Conservation (phyloP, 2,329 filamentous ascomycete genomes). For the Calonectria honghensis region DNA sequence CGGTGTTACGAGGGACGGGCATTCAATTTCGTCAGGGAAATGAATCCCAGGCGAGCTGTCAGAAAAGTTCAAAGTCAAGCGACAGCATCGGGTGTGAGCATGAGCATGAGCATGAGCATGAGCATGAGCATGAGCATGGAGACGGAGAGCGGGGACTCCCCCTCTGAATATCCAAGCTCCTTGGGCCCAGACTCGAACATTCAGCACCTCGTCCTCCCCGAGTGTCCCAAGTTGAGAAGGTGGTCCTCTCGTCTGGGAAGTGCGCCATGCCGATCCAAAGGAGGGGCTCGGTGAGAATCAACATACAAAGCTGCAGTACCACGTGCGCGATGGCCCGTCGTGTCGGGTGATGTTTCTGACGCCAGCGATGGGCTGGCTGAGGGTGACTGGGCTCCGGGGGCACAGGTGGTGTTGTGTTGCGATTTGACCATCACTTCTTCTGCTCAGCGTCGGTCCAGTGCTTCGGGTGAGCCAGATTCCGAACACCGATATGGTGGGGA, state of each 20-base stretch:
- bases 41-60: conserved; percentile 31
- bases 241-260: conserved; percentile 43
- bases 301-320: conserved; percentile 38
- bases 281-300: conserved; percentile 43
- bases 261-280: conserved; percentile 45
- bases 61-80: conserved; percentile 14
- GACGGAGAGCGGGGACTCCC: conserved; percentile 6
- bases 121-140: not conserved
- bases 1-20: conserved; percentile 27
- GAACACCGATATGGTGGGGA: conserved; percentile 40
- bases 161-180: conserved; percentile 18
- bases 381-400: conserved; percentile 35
- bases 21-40: conserved; percentile 32
- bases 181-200: conserved; percentile 1
- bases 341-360: conserved; percentile 47
- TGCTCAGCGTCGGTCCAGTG: not conserved
- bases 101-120: no score
- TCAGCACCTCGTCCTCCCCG: conserved; percentile 8
- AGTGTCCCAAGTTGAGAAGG: conserved; percentile 26
- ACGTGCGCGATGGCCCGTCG: conserved; percentile 50
- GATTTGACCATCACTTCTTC: conserved; percentile 6
- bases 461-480: conserved; percentile 19
- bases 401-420: conserved; percentile 42
- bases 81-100: conserved; percentile 3
- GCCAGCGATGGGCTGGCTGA: conserved; percentile 42